Base-by-base conservation (phyloP, 1,284 basidiomycete genomes). In the Puccinia triticina region DNA sequence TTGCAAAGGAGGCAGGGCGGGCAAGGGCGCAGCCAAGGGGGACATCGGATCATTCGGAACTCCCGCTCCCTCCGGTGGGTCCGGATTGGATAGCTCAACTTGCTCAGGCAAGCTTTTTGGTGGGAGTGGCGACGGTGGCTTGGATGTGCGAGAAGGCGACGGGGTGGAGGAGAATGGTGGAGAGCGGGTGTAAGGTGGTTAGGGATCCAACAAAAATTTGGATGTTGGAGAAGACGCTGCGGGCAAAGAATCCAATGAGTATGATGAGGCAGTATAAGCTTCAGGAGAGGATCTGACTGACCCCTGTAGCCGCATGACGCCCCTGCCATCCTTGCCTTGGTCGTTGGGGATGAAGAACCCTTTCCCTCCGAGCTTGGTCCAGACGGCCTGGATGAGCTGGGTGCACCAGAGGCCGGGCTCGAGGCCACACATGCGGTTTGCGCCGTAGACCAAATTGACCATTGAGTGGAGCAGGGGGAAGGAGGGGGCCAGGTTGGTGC, bases 151-250 rank as follows among this genome's bases (percentile, higher is more conserved):
- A 37, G 59, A 82, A 82, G 10, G 80, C 73, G 18, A 57, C 23
- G 21, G 80, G 72, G 48, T 82, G 73, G 29, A 82, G 57, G 40
- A 82, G 61, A 16, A 82, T 46, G 43, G 43, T 46, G 18, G 73
- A n/a, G 10, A 82, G 73, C 23, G 80, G 73, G 29, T 82, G 80
- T 53, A 76, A 26, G 40, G 80, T 75, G 43, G 80, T 50, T 34
- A 82, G 21, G n/a, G 80, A 82, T 37, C 80, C 80, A 59, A 74
- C 40, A 34, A 82, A 82, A 57, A 82, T 82, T 67, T 75, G 73
- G 26, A 82, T 10, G 55, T 82, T 73, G n/a, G 80, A 82, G 37
- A 82, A 59, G 14, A 82, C 73, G 4, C 80, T 82, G 50, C 34
- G n/a, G n/a, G 18, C n/a, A 29, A 71, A 79, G 46, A 53, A 69